Evolutionary conservation across 441 rosid genomes (phyloP), one percentile per base, ranked within the genome.

Genomic region (Euphorbia celastroides): DNA sequence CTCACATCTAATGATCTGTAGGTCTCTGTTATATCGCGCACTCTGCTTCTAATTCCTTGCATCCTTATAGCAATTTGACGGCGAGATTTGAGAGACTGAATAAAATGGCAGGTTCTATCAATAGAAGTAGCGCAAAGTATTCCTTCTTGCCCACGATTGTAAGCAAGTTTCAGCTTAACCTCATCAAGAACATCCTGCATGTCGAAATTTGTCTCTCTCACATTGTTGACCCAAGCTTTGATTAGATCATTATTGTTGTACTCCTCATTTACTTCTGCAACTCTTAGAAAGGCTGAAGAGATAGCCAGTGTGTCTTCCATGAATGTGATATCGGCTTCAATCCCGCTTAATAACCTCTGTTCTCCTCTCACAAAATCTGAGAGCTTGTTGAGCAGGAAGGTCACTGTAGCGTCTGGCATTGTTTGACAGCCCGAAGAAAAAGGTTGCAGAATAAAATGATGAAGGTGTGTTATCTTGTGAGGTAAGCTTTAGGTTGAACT

Each of bases 201-300:
- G 31, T 82, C 84, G 10, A 74, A 57, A 27, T 80, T 84, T 0
- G 69, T 58, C 5, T 84, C 77, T 59, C 85, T 73, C 7, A 84
- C 57, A 66, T 86, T 80, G 77, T 70, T 76, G 13, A 82, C 74
- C 80, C 81, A 78, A 8, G 73, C 74, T 57, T 74, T 78, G 66
- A 78, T 75, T 27, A 65, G 72, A 16, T 81, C 79, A 3, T 50
- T 65, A n/a, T n/a, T 17, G 54, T 48, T 48, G 19, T 48, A 23
- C 27, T 78, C 83, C 50, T 74, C 78, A 19, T 66, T 51, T 4
- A 76, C 41, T 48, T 83, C 90, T 32, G 81, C 84, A 27, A 65
- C 57, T 69, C 81, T 75, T 62, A 82, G 60, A 77, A 80, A 78
- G 20, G 84, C 83, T 61, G n/a, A 64, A 69, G 72, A 62, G 57